Evolutionary conservation across 129 eudicot species (phyloP), one percentile per base, ranked within the genome.

Genomic region (Flaveria brownii): DNA sequence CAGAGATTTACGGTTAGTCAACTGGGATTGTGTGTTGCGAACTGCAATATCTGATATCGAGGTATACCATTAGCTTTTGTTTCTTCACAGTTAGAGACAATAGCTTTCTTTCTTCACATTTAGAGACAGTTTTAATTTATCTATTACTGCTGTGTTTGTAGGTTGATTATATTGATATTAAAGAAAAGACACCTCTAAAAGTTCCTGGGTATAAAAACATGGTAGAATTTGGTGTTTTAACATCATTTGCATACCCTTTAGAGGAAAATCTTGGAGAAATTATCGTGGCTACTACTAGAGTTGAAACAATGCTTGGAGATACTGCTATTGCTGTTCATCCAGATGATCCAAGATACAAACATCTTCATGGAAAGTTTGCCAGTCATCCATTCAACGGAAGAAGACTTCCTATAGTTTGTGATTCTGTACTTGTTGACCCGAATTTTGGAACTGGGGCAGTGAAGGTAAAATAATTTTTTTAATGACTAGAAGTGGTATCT

Each of bases 1-100:
- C 81, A 93, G 97, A 84, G 97, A 87, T 85, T 71, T 89, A 12
- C 90, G 98, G 25, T 80, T 94, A n/a, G 98, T 94, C 73, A 91
- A 94, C 71, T 94, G 98, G 98, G 98, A 91, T 78, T 94, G 98
- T 85, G 92, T 89, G 73, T 68, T 94, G 87, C 80, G 96, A 67
- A 94, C 98, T 16, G 98, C 98, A 46, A 88, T 94, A 83, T 94
- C 98, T 79, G 97, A 94, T 81, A 94, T 94, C 54, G 98, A 94
- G 90, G 98, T 94, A 69, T 66, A 76, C 67, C 26, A n/a, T n/a
- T 8, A 49, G 12, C 17, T 7, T 41, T 62, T 51, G 8, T 49
- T 23, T 65, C 47, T 57, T 30, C 41, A 72, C 60, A 10, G 59
- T 60, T 14, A 18, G 13, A 74, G 64, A 56, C 42, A 28, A 4